These are phyloP conservation scores for Neospermospora avenae DNA, from an alignment of 2,329 filamentous ascomycete species.

Conservation along the genomic window DNA sequence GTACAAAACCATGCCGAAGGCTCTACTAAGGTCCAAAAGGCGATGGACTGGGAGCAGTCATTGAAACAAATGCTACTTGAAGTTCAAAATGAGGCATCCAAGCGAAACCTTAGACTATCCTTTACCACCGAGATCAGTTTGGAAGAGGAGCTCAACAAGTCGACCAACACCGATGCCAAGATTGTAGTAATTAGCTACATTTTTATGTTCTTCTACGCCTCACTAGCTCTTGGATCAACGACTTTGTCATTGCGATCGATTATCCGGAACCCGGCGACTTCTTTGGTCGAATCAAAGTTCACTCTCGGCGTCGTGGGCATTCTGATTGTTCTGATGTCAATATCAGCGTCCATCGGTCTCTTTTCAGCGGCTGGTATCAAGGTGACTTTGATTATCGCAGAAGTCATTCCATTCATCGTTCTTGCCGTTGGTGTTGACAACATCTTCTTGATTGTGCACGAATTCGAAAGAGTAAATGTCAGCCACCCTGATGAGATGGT, in stretches of 20 bases:
- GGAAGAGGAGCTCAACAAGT: conserved; percentile 95
- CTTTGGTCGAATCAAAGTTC: conserved; percentile 94
- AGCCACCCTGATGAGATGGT: conserved; percentile 87
- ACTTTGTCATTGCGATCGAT: conserved; percentile 75
- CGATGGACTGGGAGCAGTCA: conserved; percentile 85
- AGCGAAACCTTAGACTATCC: conserved; percentile 79
- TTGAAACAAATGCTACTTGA: conserved; percentile 70
- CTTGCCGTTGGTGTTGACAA: conserved; percentile 97
- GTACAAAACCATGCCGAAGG: conserved; percentile 81
- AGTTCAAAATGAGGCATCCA: conserved; percentile 75
- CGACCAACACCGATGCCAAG: conserved; percentile 95
- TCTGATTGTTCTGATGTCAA: conserved; percentile 94
- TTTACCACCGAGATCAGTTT: conserved; percentile 95
- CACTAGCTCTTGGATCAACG: conserved; percentile 84
- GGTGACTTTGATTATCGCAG: conserved; percentile 94
- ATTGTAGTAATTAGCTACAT: conserved; percentile 96
- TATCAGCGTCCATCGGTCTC: conserved; percentile 88
- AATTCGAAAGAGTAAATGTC: conserved; percentile 92
- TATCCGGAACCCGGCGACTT: conserved; percentile 75
- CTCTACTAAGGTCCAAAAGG: conserved; percentile 63
- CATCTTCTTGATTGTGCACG: conserved; percentile 97
- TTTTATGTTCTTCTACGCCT: conserved; percentile 98
- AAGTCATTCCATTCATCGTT: conserved; percentile 97
- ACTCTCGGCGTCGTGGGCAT: conserved; percentile 93
- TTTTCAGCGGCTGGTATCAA: conserved; percentile 92